A percentile compares a stretch with the other conserved stretches of the same genome.
These are phyloP conservation scores for Syzygium aromaticum DNA, from an alignment of 345 rosid species.

Conservation along the genomic window DNA sequence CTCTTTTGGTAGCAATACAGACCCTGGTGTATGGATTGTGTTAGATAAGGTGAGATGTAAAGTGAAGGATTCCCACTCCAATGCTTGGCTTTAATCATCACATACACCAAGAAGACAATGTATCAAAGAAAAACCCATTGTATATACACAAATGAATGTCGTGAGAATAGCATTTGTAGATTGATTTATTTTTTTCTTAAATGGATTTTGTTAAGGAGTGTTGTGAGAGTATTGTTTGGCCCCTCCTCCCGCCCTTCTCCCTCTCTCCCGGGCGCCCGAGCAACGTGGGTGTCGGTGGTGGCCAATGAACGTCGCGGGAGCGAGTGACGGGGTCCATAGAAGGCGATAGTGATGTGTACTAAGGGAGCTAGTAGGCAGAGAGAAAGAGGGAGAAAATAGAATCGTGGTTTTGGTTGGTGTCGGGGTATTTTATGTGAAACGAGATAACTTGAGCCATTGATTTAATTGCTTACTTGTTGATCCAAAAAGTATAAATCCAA, in stretches of 20 bases:
- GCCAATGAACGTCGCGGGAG: background rate
- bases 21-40: background rate
- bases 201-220: background rate
- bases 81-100: background rate
- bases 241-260: background rate
- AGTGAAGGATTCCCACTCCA: background rate
- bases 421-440: too few relatives aligned
- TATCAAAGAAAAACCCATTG: background rate
- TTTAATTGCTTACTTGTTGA: background rate
- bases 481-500: too few relatives aligned
- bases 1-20: slow-evolving; percentile 5
- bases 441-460: too few relatives aligned
- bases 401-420: background rate
- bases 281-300: background rate
- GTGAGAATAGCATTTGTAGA: background rate
- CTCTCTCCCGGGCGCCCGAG: background rate
- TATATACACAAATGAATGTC: background rate
- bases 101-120: background rate
- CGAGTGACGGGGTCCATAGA: background rate
- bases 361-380: background rate
- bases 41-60: background rate
- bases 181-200: background rate
- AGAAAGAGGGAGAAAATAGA: background rate
- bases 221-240: background rate
- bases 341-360: background rate